Conservation (phyloP, 1,139 yeast genomes). For the Entelexis sorbosivorans region DNA sequence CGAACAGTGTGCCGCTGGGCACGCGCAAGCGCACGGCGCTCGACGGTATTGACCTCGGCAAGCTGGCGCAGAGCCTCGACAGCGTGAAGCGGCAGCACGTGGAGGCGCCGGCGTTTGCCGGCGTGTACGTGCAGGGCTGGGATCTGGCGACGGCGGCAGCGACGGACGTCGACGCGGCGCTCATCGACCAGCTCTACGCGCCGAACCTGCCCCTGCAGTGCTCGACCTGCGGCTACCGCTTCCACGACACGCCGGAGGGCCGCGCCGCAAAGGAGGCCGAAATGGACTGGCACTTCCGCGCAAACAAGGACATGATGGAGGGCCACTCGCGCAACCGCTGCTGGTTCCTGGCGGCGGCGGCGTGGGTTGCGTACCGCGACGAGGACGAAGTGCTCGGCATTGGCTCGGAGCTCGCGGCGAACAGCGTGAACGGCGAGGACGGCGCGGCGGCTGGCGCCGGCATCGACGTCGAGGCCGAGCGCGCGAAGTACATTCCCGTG, state of each 20-base stretch:
- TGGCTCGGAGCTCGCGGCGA: conserved; percentile 4
- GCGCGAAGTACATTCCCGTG: conserved; percentile 36
- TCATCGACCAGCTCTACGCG: conserved; percentile 36
- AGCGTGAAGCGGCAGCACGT: not conserved
- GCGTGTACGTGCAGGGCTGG: not conserved
- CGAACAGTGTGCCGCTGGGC: conserved; percentile 18
- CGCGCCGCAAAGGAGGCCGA: conserved; percentile 46
- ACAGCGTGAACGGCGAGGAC: not conserved
- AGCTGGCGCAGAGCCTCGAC: conserved; percentile 16
- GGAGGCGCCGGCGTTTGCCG: not conserved
- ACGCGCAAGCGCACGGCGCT: conserved; percentile 11
- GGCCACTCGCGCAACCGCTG: conserved; percentile 49
- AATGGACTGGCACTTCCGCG: conserved; percentile 93
- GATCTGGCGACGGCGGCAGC: conserved; percentile 24
- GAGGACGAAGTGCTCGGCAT: conserved; percentile 29
- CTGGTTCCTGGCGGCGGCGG: conserved; percentile 67
- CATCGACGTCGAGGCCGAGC: conserved; percentile 24
- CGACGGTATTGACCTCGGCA: not conserved
- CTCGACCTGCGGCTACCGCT: conserved; percentile 81
- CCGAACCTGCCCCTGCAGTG: conserved; percentile 67
- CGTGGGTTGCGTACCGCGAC: conserved; percentile 68
- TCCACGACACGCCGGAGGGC: conserved; percentile 53
- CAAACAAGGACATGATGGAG: conserved; percentile 64
- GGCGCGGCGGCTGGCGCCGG: conserved; percentile 9
- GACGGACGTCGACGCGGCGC: conserved; percentile 28